Conservation (phyloP, 306 rosid genomes). For the Psophocarpus tetragonolobus region DNA sequence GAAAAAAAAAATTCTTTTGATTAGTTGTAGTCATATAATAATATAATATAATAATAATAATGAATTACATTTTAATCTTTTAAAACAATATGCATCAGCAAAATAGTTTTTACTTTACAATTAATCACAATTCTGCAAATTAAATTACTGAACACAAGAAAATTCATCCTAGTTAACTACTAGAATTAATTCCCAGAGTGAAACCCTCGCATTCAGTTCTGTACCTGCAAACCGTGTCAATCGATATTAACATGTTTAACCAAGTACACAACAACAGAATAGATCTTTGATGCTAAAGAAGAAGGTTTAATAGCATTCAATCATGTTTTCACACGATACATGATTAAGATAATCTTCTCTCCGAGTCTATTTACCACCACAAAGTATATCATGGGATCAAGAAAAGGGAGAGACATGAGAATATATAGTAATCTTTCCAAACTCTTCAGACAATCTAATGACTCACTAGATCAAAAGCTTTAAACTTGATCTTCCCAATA, state of each 20-base stretch:
- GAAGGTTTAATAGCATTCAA: not conserved
- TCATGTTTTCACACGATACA: not conserved
- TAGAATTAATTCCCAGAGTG: not conserved
- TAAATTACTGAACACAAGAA: not conserved
- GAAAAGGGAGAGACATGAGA: conserved; percentile 63
- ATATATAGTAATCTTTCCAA: conserved; percentile 96
- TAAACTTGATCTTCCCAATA: conserved; percentile 93
- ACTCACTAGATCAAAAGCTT: conserved; percentile 88
- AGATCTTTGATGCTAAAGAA: not conserved
- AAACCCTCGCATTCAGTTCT: not conserved
- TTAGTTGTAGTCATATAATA: not conserved
- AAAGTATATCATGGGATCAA: not conserved
- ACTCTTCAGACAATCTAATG: conserved; percentile 90
- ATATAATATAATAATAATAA: too few species aligned
- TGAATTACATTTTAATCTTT: not conserved
- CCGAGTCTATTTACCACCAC: too few species aligned
- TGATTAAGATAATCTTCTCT: too few species aligned
- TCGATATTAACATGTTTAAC: not conserved
- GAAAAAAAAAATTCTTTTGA: conserved; percentile 28
- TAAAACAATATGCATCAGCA: not conserved
- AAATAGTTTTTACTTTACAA: not conserved
- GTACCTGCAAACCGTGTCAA: not conserved
- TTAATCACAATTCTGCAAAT: not conserved
- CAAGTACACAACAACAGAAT: not conserved
- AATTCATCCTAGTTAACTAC: not conserved